phyloP scores from a whole-genome alignment of 2,329 filamentous ascomycete genomes.

The Claviceps africana region DNA sequence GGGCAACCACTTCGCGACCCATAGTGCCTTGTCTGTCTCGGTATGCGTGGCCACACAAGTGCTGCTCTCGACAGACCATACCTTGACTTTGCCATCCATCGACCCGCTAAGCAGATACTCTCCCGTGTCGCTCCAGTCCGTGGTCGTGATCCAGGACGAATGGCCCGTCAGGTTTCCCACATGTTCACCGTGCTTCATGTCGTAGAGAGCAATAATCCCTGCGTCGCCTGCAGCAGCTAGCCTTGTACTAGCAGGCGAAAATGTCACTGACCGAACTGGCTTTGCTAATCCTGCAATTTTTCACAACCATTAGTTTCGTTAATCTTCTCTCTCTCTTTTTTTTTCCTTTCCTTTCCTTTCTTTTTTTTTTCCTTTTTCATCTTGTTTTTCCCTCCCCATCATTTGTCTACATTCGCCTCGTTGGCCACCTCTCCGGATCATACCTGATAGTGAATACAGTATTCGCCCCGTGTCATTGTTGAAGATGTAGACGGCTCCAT shows the following conservation, averaged over 20 bases:
- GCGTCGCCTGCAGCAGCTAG: conserved; percentile 86
- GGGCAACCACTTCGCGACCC: conserved; percentile 73
- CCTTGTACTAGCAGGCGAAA: conserved; percentile 72
- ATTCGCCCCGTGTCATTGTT: conserved; percentile 80
- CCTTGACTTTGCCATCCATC: conserved; percentile 88
- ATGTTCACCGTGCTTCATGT: conserved; percentile 83
- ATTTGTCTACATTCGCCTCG: not conserved
- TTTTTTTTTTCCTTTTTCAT: not conserved
- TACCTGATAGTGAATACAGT: conserved; percentile 71
- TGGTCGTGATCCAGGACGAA: conserved; percentile 73
- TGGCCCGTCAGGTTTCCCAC: conserved; percentile 72
- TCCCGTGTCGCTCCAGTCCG: conserved; percentile 88
- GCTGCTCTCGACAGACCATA: conserved; percentile 79
- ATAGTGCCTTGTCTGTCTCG: conserved; percentile 74
- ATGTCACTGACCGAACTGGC: conserved; percentile 71
- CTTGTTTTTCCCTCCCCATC: not conserved
- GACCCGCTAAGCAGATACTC: conserved; percentile 81
- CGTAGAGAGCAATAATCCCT: conserved; percentile 78
- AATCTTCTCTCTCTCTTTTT: not conserved
- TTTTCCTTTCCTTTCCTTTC: not conserved
- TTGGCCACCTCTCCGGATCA: not conserved
- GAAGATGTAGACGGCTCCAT: conserved; percentile 85
- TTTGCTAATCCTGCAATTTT: conserved; percentile 56
- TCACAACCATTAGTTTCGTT: not conserved
- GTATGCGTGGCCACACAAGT: conserved; percentile 86